phyloP scores from a whole-genome alignment of 345 rosid species.

The Populus ilicifolia region DNA sequence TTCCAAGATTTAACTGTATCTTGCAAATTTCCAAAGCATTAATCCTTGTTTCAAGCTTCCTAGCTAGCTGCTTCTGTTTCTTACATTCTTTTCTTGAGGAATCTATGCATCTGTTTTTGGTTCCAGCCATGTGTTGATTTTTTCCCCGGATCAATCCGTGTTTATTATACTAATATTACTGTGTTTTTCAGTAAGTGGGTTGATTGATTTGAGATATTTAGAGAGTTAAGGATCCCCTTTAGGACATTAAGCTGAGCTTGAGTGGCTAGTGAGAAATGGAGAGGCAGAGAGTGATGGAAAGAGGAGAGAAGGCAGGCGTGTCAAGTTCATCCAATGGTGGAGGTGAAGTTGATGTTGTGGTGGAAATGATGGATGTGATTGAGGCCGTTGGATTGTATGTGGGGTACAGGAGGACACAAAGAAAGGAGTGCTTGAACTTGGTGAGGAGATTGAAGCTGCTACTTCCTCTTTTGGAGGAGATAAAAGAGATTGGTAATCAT shows the following conservation, averaged over 20 bases:
- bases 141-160: neutral
- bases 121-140: neutral
- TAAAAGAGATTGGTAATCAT: conserved; percentile 28
- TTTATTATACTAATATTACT: neutral
- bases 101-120: neutral
- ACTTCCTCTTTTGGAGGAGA: conserved; percentile 52
- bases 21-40: neutral
- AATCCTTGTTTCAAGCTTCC: neutral
- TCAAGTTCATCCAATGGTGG: conserved; percentile 28
- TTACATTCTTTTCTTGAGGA: neutral
- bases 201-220: neutral
- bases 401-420: conserved; percentile 46
- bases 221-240: neutral
- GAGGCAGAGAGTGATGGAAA: conserved; percentile 16
- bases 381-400: conserved; percentile 37
- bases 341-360: conserved; percentile 12
- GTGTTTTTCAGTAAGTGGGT: neutral
- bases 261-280: conserved; percentile 12
- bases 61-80: neutral
- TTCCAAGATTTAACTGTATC: neutral
- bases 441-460: conserved; percentile 59
- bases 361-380: conserved; percentile 41
- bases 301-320: conserved; percentile 9
- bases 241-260: conserved; percentile 4
- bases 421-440: conserved; percentile 53